Conservation (phyloP, 148 eudicot genomes). For the Diospyros kaki region DNA sequence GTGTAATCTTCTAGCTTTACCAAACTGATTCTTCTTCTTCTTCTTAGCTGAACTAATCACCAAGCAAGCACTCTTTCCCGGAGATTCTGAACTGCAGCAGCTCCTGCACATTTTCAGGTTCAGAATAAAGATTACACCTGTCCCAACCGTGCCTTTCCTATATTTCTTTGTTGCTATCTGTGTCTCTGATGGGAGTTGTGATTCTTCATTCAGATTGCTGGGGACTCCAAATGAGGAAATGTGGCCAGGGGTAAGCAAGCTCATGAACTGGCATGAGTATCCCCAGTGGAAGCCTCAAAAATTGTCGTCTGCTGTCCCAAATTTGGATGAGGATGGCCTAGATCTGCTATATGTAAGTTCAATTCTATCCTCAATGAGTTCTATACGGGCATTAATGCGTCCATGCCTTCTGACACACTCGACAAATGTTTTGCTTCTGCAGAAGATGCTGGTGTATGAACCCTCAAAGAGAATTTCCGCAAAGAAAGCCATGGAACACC, state of each 20-base stretch:
- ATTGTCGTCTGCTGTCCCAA: conserved; percentile 58
- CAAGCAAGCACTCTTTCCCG: conserved; percentile 70
- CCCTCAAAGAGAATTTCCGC: conserved; percentile 84
- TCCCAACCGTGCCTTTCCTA: not conserved
- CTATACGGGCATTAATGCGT: not conserved
- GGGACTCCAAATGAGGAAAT: conserved; percentile 91
- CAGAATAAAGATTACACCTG: not conserved
- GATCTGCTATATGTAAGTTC: conserved; percentile 60
- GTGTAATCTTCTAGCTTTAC: not conserved
- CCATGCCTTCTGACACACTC: not conserved
- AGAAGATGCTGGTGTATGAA: conserved; percentile 85
- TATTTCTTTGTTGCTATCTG: not conserved
- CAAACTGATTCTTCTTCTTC: not conserved
- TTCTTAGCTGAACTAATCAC: conserved; percentile 72
- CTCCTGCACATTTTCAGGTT: conserved; percentile 97
- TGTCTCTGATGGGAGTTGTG: not conserved
- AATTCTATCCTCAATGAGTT: not conserved
- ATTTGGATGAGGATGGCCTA: conserved; percentile 60
- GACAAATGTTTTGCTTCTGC: conserved; percentile 15
- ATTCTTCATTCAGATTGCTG: conserved; percentile 42
- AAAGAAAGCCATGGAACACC: conserved; percentile 92
- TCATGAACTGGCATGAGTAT: conserved; percentile 93
- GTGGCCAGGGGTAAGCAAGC: conserved; percentile 87
- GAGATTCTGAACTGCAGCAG: conserved; percentile 94
- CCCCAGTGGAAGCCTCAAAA: conserved; percentile 86